Percentiles rank a stretch among this genome's conserved stretches.
phyloP scores from a whole-genome alignment of 176 grass and related monocot species.

The Zea luxurians region DNA sequence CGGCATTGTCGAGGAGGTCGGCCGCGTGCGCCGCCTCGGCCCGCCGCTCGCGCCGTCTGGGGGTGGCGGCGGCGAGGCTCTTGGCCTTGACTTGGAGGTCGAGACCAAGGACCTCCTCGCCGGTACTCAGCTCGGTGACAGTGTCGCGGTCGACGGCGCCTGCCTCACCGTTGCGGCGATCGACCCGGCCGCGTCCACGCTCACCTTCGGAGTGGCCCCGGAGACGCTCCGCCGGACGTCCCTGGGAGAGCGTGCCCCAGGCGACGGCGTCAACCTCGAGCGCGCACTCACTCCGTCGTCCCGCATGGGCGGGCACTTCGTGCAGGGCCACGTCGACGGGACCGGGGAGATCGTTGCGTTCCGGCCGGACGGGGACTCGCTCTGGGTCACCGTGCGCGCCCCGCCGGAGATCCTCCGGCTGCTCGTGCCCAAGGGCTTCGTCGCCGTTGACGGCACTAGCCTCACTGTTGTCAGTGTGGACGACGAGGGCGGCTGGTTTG shows the following conservation, averaged over 20 bases:
- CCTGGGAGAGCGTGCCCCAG: conserved; percentile 48
- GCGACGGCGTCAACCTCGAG: conserved; percentile 78
- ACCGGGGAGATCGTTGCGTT: conserved; percentile 76
- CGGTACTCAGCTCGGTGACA: conserved; percentile 78
- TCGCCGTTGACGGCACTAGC: conserved; percentile 85
- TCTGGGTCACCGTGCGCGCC: conserved; percentile 78
- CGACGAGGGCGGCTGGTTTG: conserved; percentile 68
- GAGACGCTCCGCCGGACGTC: conserved; percentile 81
- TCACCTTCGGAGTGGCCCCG: conserved; percentile 79
- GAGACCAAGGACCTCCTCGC: conserved; percentile 57
- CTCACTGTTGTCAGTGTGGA: conserved; percentile 75
- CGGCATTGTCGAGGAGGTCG: conserved; percentile 92
- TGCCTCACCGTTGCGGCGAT: conserved; percentile 89
- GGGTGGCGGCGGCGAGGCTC: conserved; percentile 26
- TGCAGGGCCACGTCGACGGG: conserved; percentile 90
- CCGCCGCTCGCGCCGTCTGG: conserved; percentile 15
- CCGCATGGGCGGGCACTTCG: conserved; percentile 87
- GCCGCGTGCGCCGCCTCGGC: conserved; percentile 54
- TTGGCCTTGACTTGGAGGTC: conserved; percentile 61
- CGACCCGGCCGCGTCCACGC: conserved; percentile 42
- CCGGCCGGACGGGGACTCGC: conserved; percentile 72
- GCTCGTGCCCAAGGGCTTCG: conserved; percentile 91
- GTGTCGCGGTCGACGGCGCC: conserved; percentile 72
- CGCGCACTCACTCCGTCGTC: conserved; percentile 68
- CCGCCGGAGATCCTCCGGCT: conserved; percentile 67